Evolutionary conservation across 1,284 basidiomycete genomes (phyloP).

Genomic region (Wolfiporia cocos): DNA sequence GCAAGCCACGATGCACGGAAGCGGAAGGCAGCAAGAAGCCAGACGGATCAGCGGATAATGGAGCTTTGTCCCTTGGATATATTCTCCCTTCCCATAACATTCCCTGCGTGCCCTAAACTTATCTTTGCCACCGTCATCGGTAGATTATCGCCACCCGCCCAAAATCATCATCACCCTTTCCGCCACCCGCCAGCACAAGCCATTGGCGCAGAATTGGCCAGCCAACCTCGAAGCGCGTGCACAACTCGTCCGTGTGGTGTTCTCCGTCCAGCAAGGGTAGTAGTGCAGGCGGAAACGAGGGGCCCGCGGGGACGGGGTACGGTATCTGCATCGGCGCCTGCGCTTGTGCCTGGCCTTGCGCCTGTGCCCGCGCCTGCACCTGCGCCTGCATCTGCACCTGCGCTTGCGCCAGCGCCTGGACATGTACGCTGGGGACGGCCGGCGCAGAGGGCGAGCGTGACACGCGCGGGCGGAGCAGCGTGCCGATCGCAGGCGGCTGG

Average conservation of each 20-base stretch:
- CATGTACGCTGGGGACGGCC: slow-evolving; percentile 10
- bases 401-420: slow-evolving; percentile 24
- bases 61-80: too few species aligned
- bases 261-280: slow-evolving; percentile 73
- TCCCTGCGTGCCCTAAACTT: too few species aligned
- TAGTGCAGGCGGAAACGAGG: slow-evolving; percentile 50
- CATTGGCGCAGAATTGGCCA: slow-evolving; percentile 82
- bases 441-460: slow-evolving; percentile 39
- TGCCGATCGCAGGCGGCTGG: slow-evolving; percentile 2
- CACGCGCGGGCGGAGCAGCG: slow-evolving; percentile 37
- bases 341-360: too few species aligned
- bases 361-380: too few species aligned
- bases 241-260: slow-evolving; percentile 89
- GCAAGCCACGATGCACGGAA: too few species aligned
- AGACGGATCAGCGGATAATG: too few species aligned
- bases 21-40: too few species aligned
- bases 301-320: slow-evolving; percentile 14
- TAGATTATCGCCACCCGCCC: slow-evolving; percentile 49
- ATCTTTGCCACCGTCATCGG: too few species aligned
- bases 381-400: too few species aligned
- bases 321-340: too few species aligned
- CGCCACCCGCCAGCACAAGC: slow-evolving; percentile 61
- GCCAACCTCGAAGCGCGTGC: slow-evolving; percentile 74
- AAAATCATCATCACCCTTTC: slow-evolving; percentile 39
- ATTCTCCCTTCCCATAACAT: too few species aligned